A percentile compares a stretch with the other conserved stretches of the same genome.
These are phyloP conservation scores for Jamesozyma spencerorum DNA, from an alignment of 805 yeast genomes.

Conservation along the genomic window DNA sequence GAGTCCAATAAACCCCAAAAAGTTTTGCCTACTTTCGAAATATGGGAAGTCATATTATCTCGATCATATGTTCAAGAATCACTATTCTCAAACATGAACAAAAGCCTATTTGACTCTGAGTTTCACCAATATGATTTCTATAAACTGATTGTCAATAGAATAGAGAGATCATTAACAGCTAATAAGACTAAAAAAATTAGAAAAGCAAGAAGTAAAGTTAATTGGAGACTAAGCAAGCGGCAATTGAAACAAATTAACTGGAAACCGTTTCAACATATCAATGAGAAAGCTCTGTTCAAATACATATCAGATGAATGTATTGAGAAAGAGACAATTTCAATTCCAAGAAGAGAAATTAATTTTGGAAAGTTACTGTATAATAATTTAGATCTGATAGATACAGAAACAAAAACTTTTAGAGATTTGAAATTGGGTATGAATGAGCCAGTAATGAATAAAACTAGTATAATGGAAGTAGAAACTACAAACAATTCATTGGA, in stretches of 20 bases:
- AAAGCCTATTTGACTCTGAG: conserved; percentile 9
- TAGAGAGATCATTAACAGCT: too few species aligned
- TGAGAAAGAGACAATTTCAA: neutral
- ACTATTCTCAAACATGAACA: neutral
- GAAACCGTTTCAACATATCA: conserved; percentile 17
- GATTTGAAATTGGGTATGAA: conserved; percentile 3
- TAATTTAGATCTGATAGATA: conserved; percentile 12
- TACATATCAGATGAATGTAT: too few species aligned
- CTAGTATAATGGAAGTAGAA: neutral
- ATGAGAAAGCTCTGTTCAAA: too few species aligned
- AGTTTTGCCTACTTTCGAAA: too few species aligned
- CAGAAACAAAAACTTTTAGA: conserved; percentile 7
- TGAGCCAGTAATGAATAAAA: neutral
- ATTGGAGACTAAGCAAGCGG: conserved; percentile 14
- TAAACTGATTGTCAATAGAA: conserved; percentile 4
- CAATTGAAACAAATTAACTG: conserved; percentile 11
- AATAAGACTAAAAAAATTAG: neutral
- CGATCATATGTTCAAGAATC: too few species aligned
- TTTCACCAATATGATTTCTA: conserved; percentile 17
- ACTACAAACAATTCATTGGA: too few species aligned
- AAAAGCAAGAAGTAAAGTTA: neutral
- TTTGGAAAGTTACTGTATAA: conserved; percentile 4
- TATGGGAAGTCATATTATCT: too few species aligned
- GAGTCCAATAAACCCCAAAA: too few species aligned
- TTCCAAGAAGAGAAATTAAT: neutral